These are phyloP conservation scores for Nigrospora sphaerica DNA, from an alignment of 2,329 filamentous ascomycete species.

Conservation along the genomic window DNA sequence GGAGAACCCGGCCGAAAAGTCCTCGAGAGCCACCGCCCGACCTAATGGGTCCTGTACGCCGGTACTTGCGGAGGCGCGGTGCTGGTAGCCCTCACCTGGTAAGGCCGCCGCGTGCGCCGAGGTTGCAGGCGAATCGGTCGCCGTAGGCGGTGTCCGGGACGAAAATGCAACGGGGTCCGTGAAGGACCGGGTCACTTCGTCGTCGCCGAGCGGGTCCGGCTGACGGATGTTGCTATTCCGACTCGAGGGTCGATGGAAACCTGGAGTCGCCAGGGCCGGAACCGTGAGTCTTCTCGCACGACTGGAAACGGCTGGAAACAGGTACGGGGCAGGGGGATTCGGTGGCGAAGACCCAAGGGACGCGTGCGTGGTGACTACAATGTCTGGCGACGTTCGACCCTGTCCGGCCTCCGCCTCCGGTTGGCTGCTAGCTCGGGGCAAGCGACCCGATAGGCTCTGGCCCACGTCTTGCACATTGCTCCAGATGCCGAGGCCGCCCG, in stretches of 20 bases:
- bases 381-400: conserved; percentile 21
- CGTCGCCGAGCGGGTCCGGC: no score
- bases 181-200: no score
- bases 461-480: conserved; percentile 9
- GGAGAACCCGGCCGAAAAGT: conserved; percentile 31
- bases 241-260: conserved; percentile 19
- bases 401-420: no score
- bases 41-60: conserved; percentile 3
- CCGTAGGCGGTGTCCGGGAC: no score
- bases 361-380: conserved; percentile 26
- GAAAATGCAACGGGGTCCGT: no score
- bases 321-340: conserved; percentile 12
- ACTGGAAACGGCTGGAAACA: conserved; percentile 6
- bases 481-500: conserved; percentile 12
- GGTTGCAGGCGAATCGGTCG: no score
- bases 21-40: conserved; percentile 14
- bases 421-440: conserved; percentile 7
- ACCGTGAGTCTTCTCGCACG: conserved; percentile 24
- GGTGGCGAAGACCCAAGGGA: conserved; percentile 18
- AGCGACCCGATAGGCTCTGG: conserved; percentile 14
- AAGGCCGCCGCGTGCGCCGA: no score
- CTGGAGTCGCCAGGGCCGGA: conserved; percentile 20
- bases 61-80: no score
- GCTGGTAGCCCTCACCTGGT: background rate
- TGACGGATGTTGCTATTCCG: conserved; percentile 13